Conservation (phyloP, 2,329 filamentous ascomycete species). For the Stemphylium beticola region DNA sequence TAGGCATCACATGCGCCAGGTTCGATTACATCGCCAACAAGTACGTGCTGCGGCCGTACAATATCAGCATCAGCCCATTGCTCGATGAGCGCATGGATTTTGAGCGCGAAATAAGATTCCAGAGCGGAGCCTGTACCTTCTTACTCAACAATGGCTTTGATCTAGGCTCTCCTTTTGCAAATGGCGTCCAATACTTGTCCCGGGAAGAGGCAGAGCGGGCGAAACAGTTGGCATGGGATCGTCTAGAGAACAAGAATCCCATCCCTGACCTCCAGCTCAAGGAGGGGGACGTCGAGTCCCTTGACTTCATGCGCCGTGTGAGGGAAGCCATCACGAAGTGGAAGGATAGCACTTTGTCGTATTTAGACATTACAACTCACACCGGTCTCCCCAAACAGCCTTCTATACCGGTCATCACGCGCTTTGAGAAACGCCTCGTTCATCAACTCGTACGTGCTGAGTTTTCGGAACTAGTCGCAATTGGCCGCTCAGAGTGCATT, state of each 20-base stretch:
- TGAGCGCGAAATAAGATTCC: conserved; percentile 65
- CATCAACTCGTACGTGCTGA: conserved; percentile 71
- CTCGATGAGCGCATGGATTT: conserved; percentile 61
- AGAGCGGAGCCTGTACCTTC: conserved; percentile 67
- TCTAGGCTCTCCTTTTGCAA: conserved; percentile 61
- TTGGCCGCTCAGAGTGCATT: conserved; percentile 52
- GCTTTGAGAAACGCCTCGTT: conserved; percentile 69
- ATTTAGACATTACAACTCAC: conserved; percentile 39
- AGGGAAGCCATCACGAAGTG: conserved; percentile 56
- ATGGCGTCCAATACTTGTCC: conserved; percentile 68
- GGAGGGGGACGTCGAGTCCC: conserved; percentile 58
- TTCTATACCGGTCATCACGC: conserved; percentile 27
- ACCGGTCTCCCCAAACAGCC: conserved; percentile 33
- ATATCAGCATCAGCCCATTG: conserved; percentile 67
- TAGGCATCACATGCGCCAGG: conserved; percentile 70
- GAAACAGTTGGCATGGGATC: conserved; percentile 52
- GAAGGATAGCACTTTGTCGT: conserved; percentile 37
- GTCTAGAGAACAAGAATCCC: conserved; percentile 47
- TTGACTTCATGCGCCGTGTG: conserved; percentile 58
- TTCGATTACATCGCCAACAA: conserved; percentile 57
- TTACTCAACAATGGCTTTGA: conserved; percentile 64
- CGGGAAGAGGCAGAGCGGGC: conserved; percentile 62
- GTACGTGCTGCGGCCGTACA: conserved; percentile 69
- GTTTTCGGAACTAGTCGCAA: conserved; percentile 57
- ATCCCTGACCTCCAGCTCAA: conserved; percentile 57